These are phyloP conservation scores for Casuarina glauca DNA, from an alignment of 306 rosid genomes.

Conservation along the genomic window DNA sequence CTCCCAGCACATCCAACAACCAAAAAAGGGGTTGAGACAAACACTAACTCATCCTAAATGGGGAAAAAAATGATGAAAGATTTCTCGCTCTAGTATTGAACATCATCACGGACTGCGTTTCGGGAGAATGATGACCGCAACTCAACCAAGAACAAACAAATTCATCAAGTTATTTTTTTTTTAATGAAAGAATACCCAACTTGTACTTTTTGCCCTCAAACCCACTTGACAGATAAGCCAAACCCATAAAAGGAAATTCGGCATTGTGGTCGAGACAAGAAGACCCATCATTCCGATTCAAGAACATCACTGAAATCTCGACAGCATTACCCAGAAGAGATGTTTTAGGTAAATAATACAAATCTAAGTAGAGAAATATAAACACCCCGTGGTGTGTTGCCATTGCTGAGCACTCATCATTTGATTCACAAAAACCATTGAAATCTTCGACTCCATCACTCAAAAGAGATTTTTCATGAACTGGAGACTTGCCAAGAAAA, in stretches of 20 bases:
- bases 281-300: neutral
- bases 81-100: neutral
- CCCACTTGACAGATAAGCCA: neutral
- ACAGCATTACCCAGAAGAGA: too few relatives aligned
- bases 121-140: neutral
- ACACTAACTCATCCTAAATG: neutral
- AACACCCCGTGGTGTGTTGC: too few relatives aligned
- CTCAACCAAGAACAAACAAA: neutral
- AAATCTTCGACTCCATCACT: neutral
- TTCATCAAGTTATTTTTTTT: neutral
- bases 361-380: too few relatives aligned
- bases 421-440: neutral
- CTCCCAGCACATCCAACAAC: neutral
- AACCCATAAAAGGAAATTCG: neutral
- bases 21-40: neutral
- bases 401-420: too few relatives aligned
- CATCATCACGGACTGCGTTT: neutral
- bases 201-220: neutral
- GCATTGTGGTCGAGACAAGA: slow-evolving; percentile 4
- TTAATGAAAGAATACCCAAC: neutral
- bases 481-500: neutral
- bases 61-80: neutral
- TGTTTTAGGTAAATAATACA: too few relatives aligned
- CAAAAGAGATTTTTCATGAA: neutral
- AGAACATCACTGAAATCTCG: too few relatives aligned